phyloP scores from a whole-genome alignment of 306 rosid species.

The Medicago arabica region DNA sequence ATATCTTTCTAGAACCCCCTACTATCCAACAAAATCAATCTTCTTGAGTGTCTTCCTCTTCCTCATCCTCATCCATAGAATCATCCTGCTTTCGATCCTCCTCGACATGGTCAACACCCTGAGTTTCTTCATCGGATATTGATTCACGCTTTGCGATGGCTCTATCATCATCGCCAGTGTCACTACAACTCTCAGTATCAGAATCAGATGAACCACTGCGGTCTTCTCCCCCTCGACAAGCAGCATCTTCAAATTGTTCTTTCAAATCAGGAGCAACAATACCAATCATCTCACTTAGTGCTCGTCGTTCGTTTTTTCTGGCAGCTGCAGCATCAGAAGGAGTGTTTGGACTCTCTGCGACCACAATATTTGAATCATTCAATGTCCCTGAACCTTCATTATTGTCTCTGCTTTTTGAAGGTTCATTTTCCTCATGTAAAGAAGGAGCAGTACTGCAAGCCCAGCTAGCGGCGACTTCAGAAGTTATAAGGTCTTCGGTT shows the following conservation, averaged over 20 bases:
- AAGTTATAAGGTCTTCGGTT: constrained; percentile 83
- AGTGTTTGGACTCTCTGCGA: constrained; percentile 70
- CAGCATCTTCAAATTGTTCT: constrained; percentile 63
- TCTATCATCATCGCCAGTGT: constrained; percentile 46
- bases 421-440: constrained; percentile 68
- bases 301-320: constrained; percentile 64
- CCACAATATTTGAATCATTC: constrained; percentile 56
- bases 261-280: constrained; percentile 88
- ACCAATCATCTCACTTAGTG: constrained; percentile 82
- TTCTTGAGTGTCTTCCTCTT: constrained; percentile 65
- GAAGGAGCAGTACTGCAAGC: constrained; percentile 90
- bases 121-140: constrained; percentile 76
- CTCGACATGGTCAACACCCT: constrained; percentile 52
- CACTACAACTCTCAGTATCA: constrained; percentile 61
- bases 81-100: constrained; percentile 54
- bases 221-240: constrained; percentile 44
- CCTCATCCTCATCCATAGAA: constrained; percentile 75
- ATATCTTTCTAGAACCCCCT: not conserved
- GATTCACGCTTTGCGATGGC: constrained; percentile 48
- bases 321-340: constrained; percentile 48
- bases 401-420: constrained; percentile 59
- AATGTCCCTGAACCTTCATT: constrained; percentile 56
- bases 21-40: constrained; percentile 61
- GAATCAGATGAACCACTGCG: constrained; percentile 50
- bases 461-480: constrained; percentile 96